Evolutionary conservation across 768 basidiomycete species (phyloP), one percentile per base, ranked within the genome.

Genomic region (Psilocybe cyanescens): DNA sequence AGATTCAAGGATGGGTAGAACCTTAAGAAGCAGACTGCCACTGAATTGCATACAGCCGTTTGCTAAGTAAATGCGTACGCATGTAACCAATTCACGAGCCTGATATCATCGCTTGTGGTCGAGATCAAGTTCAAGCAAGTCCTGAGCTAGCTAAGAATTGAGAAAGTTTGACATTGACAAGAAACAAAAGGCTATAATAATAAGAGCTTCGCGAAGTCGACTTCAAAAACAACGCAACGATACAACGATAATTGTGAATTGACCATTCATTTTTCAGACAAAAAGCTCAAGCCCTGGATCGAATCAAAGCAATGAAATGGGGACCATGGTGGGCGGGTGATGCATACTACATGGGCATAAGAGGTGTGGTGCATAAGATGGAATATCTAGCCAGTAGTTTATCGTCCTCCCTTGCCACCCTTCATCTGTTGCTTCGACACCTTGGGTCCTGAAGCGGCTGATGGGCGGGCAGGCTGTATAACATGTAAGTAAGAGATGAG

Each of bases 351-450:
- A 65, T 62, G 49, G 58, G 57, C 41, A 44, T 44, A 44, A 44
- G n/a, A 44, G 41, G 58, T 67, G 53, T 50, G 61, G 31, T 31
- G 48, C 51, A 58, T 33, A 54, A 35, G 56, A 33, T 24, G 50
- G 41, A 14, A 44, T 12, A n/a, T 44, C 55, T 58, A 66, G 51
- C 31, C 30, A 58, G 54, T 35, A 57, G 58, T 55, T 60, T 58
- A 64, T 62, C 66, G 66, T 57, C 63, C 66, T 59, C 58, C 85
- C 80, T 91, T 90, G 71, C 89, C 86, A 73, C 94, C 94, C 85
- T 95, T 96, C 90, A 94, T 94, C 80, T 91, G 91, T 79, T 97
- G 95, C 81, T 96, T 98, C 72, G 94, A 94, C 47, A 96, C 88
- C 79, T 90, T 95, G 70, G 94, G 93, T 58, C 79, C 92, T 44